Conservation (phyloP, 345 rosid genomes). For the Trapa bicornis region DNA sequence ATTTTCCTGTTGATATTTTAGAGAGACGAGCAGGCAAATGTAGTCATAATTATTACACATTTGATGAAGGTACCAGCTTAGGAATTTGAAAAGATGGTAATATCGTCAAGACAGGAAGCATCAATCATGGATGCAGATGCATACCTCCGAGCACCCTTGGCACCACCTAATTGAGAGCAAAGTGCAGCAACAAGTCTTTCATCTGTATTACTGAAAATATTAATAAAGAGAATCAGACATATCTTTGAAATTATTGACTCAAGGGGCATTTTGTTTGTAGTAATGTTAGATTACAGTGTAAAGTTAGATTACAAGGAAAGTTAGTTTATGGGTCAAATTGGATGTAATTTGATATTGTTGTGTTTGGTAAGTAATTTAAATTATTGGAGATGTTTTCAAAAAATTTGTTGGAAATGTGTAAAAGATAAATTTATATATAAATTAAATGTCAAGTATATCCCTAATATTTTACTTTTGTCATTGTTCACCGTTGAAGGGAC, state of each 20-base stretch:
- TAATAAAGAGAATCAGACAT: neutral
- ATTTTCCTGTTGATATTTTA: neutral
- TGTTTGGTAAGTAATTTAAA: too few species aligned
- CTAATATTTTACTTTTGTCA: too few species aligned
- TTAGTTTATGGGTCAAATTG: too few species aligned
- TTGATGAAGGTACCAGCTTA: neutral
- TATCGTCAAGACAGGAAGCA: neutral
- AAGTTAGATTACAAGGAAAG: too few species aligned
- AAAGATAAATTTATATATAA: too few species aligned
- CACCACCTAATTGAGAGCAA: constrained; percentile 52
- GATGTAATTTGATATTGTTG: too few species aligned
- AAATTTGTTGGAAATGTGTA: too few species aligned
- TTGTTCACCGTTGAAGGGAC: too few species aligned
- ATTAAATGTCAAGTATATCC: too few species aligned
- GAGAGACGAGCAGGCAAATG: neutral
- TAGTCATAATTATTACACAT: neutral
- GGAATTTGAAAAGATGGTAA: constrained; percentile 4
- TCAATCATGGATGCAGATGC: neutral
- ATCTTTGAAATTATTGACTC: constrained; percentile 1
- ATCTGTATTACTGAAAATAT: constrained; percentile 61
- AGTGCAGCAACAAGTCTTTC: constrained; percentile 93
- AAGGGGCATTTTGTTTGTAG: too few species aligned
- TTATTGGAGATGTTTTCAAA: too few species aligned
- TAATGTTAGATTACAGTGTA: too few species aligned
- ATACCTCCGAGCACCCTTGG: constrained; percentile 41